Percentiles rank a stretch among this genome's conserved stretches.
Evolutionary conservation across 2,329 filamentous ascomycete genomes (phyloP).

Genomic region (Parascedosporium putredinis): DNA sequence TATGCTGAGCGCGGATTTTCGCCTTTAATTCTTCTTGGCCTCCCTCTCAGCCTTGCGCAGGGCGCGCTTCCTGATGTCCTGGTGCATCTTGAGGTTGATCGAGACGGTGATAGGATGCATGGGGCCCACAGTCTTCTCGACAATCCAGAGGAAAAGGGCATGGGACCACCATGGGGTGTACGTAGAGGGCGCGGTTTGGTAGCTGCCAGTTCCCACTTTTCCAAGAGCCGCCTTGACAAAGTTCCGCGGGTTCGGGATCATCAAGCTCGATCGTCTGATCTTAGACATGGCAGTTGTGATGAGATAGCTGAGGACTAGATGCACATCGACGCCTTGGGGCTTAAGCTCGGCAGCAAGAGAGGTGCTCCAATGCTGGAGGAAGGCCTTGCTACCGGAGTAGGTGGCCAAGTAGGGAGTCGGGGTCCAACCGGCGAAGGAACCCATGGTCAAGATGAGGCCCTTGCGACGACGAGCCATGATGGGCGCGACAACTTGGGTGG

Average conservation of each 20-base stretch:
- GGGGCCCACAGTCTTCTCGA: slow-evolving; percentile 49
- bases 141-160: slow-evolving; percentile 74
- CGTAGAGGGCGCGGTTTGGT: slow-evolving; percentile 69
- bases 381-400: slow-evolving; percentile 96
- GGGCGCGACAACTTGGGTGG: slow-evolving; percentile 76
- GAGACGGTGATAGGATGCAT: slow-evolving; percentile 35
- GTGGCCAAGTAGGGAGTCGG: slow-evolving; percentile 89
- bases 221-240: slow-evolving; percentile 72
- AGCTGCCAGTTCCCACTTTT: slow-evolving; percentile 74
- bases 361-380: slow-evolving; percentile 92
- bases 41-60: slow-evolving; percentile 77
- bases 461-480: slow-evolving; percentile 75
- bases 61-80: slow-evolving; percentile 71
- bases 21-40: slow-evolving; percentile 47
- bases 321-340: slow-evolving; percentile 72
- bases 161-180: slow-evolving; percentile 93
- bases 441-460: slow-evolving; percentile 92
- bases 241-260: slow-evolving; percentile 70
- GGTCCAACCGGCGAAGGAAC: slow-evolving; percentile 85
- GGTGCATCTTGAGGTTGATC: slow-evolving; percentile 60
- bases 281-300: slow-evolving; percentile 97
- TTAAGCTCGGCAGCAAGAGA: slow-evolving; percentile 76
- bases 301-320: slow-evolving; percentile 84
- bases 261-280: slow-evolving; percentile 64
- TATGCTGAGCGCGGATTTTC: too few relatives aligned